Base-by-base conservation (phyloP, 2,329 filamentous ascomycete species). In the Colletotrichum viniferum region DNA sequence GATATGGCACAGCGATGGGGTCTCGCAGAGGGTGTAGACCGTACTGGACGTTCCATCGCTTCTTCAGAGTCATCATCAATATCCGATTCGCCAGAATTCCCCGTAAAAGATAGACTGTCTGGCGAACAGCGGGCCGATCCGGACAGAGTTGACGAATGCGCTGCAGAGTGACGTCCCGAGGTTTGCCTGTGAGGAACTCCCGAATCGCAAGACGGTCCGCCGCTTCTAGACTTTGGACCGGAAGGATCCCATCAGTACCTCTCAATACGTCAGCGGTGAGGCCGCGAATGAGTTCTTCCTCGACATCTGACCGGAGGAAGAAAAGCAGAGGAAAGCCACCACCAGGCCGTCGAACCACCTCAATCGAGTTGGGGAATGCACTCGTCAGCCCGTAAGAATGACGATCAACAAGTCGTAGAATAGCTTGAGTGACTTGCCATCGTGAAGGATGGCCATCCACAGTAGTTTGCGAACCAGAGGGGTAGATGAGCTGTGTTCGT, bases 1-100 rank as follows among this genome's bases (percentile, higher is more conserved):
- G 86, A 64, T 89, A 95, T 0, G 93, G 93, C 0, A 95, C 93
- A 0, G 93, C 92, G 7, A 94, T 88, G 0, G 91, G 91, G 55
- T 88, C 85, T 16, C 93, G 86, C 0, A 76, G 61, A 0, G 89
- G 87, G 77, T 92, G 87, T 0, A 93, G 82, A 0, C 91, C 91
- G 62, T 93, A 96, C 58, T 90, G 86, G 0, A 95, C 93, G 32
- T 93, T 92, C 90, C 90, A 94, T 5, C 91, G 84, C 79, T 94
- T 94, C 66, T 90, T 89, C 0, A 94, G 79, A 4, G 87, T 89
- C 30, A 92, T 88, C 2, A 90, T 79, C 0, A 95, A 81, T 4
- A 95, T 90, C 0, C 89, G 84, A 70, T 92, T 87, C 0, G 90
- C 86, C 0, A 95, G 80, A 0, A 95, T 83, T 0, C 94, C 94